A percentile compares a stretch with the other conserved stretches of the same genome.
Conservation (phyloP, 2,329 filamentous ascomycete genomes). For the Aspergillus felis region DNA sequence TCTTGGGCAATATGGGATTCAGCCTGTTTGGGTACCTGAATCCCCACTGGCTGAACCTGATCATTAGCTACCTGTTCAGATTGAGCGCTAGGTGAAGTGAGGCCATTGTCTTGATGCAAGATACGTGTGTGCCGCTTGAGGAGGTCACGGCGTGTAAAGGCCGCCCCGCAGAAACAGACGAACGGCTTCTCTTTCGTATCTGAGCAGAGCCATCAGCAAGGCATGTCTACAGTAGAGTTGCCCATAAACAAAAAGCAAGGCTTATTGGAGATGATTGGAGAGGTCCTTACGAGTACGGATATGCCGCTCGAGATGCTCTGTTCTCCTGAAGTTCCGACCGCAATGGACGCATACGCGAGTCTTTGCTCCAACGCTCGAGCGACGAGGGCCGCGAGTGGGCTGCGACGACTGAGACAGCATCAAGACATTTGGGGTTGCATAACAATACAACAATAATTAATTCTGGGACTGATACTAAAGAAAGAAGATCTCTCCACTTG, state of each 20-base stretch:
- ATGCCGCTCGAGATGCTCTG: constrained; percentile 35
- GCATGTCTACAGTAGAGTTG: not conserved
- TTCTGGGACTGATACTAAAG: not conserved
- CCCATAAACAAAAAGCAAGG: not conserved
- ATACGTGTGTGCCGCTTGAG: constrained; percentile 33
- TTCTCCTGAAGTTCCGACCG: constrained; percentile 31
- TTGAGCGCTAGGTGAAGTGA: constrained; percentile 28
- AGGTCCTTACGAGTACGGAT: constrained; percentile 31
- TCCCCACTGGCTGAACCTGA: constrained; percentile 17
- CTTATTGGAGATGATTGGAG: not conserved
- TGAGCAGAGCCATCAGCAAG: constrained; percentile 13
- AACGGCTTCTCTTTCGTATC: constrained; percentile 37
- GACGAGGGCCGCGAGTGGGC: constrained; percentile 19
- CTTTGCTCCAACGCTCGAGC: constrained; percentile 25
- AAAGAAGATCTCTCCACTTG: constrained; percentile 15
- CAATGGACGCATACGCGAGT: constrained; percentile 31
- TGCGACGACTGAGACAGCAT: constrained; percentile 32
- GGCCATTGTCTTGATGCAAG: constrained; percentile 26
- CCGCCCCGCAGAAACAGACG: constrained; percentile 34
- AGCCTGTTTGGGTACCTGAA: constrained; percentile 15
- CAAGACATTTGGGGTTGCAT: constrained; percentile 20
- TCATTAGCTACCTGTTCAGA: constrained; percentile 16
- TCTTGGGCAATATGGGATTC: constrained; percentile 11
- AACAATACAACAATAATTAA: not conserved
- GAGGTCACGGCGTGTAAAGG: constrained; percentile 34